Percentiles rank a stretch among this genome's conserved stretches.
These are phyloP conservation scores for Trichoderma asperellum DNA, from an alignment of 2,329 filamentous ascomycete species.

Conservation along the genomic window DNA sequence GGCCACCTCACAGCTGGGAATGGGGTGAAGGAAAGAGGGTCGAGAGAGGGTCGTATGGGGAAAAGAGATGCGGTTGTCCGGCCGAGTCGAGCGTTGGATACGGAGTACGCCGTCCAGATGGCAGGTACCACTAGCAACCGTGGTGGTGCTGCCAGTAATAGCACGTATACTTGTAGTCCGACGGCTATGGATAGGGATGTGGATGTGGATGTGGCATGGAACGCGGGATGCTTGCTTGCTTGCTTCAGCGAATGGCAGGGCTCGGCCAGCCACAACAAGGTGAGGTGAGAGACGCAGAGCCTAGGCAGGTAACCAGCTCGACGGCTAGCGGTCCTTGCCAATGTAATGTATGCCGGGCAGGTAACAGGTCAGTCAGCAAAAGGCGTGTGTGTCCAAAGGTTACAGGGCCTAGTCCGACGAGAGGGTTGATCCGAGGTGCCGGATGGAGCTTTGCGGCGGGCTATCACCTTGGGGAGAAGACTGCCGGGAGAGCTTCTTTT, in stretches of 20 bases:
- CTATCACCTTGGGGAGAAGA: background rate
- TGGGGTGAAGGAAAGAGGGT: conserved; percentile 13
- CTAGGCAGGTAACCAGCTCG: conserved; percentile 18
- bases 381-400: conserved; percentile 20
- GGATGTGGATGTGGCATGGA: conserved; percentile 3
- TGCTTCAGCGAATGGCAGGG: conserved; percentile 22
- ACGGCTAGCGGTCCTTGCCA: conserved; percentile 11
- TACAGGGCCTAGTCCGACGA: conserved; percentile 24
- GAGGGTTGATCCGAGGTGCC: conserved; percentile 14
- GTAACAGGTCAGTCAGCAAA: conserved; percentile 21
- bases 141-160: too few species aligned
- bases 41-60: conserved; percentile 25
- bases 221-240: background rate
- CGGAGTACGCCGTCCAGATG: conserved; percentile 15
- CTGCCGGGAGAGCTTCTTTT: conserved; percentile 15
- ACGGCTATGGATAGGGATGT: conserved; percentile 1
- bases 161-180: background rate
- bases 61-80: conserved; percentile 14
- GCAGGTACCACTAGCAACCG: background rate
- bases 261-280: conserved; percentile 19
- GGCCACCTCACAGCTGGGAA: conserved; percentile 27
- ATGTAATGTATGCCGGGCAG: conserved; percentile 17
- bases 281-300: conserved; percentile 1
- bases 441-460: conserved; percentile 21
- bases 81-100: conserved; percentile 7